Conservation (phyloP, 345 rosid species). For the Aurinia saxatilis region DNA sequence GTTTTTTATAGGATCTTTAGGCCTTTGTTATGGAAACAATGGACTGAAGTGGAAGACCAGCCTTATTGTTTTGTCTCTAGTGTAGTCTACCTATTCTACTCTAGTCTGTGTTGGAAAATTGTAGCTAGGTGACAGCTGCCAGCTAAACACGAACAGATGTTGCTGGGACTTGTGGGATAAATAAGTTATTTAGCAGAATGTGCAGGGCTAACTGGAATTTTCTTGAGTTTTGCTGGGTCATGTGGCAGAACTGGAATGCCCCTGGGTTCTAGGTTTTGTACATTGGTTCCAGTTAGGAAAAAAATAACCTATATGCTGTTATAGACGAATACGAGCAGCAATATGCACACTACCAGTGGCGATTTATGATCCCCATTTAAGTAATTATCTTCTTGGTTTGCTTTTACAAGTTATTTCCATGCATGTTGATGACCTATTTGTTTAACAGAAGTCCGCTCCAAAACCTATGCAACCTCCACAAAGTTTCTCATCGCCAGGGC, state of each 20-base stretch:
- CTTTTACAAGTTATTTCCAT: not conserved
- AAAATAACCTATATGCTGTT: not conserved
- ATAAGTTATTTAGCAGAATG: not conserved
- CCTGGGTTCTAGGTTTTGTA: not conserved
- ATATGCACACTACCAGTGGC: not conserved
- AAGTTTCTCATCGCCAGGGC: constrained; percentile 57
- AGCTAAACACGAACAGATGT: not conserved
- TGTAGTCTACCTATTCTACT: not conserved
- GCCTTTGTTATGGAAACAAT: not conserved
- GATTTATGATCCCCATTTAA: not conserved
- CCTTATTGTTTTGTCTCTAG: not conserved
- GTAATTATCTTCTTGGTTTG: not conserved
- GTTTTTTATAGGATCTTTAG: not conserved
- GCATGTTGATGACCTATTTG: not conserved
- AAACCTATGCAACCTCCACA: constrained; percentile 69
- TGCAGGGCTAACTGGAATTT: not conserved
- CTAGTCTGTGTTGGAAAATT: not conserved
- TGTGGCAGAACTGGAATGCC: not conserved
- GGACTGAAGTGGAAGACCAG: not conserved
- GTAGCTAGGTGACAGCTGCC: not conserved
- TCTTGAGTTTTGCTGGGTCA: not conserved
- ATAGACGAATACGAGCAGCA: not conserved
- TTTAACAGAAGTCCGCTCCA: constrained; percentile 66
- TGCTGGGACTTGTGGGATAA: not conserved
- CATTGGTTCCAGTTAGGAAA: not conserved